A percentile compares a stretch with the other conserved stretches of the same genome.
These are phyloP conservation scores for Auricularia sp. DNA, from an alignment of 768 basidiomycete species.

Conservation along the genomic window DNA sequence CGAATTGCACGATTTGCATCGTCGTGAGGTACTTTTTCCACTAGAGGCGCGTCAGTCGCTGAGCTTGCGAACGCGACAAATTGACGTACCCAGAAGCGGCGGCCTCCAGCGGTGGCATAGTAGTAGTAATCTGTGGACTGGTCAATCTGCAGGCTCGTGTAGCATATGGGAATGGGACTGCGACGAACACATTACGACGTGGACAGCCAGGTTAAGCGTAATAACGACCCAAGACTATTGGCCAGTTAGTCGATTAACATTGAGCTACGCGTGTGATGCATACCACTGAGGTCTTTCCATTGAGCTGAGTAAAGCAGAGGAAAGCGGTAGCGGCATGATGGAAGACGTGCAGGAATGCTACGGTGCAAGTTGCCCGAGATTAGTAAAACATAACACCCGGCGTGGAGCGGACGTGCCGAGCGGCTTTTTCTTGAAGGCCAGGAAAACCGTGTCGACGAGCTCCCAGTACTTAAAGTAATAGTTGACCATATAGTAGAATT, in stretches of 20 bases:
- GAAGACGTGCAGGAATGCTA: conserved; percentile 97
- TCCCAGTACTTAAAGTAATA: conserved; percentile 99
- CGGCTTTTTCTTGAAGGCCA: conserved; percentile 96
- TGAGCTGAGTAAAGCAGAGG: conserved; percentile 87
- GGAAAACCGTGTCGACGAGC: conserved; percentile 92
- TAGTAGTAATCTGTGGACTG: conserved; percentile 84
- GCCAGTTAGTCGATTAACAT: background rate
- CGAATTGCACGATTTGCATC: conserved; percentile 94
- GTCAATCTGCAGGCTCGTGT: no score
- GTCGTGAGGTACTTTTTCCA: conserved; percentile 98
- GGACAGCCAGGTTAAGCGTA: conserved; percentile 79
- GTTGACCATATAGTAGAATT: conserved; percentile 98
- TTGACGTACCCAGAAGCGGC: conserved; percentile 79
- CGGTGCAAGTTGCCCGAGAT: background rate
- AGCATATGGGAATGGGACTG: background rate
- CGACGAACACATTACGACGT: conserved; percentile 86
- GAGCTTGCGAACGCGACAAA: background rate
- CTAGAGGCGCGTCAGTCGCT: conserved; percentile 31
- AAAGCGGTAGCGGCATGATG: conserved; percentile 97
- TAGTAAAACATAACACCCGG: background rate
- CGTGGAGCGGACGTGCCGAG: conserved; percentile 48
- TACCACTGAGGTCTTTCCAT: conserved; percentile 90
- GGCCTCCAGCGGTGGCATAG: conserved; percentile 94
- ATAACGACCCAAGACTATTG: conserved; percentile 95
- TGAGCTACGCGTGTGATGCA: conserved; percentile 22